These are phyloP conservation scores for Acer campestre DNA, from an alignment of 345 rosid species.

Conservation along the genomic window DNA sequence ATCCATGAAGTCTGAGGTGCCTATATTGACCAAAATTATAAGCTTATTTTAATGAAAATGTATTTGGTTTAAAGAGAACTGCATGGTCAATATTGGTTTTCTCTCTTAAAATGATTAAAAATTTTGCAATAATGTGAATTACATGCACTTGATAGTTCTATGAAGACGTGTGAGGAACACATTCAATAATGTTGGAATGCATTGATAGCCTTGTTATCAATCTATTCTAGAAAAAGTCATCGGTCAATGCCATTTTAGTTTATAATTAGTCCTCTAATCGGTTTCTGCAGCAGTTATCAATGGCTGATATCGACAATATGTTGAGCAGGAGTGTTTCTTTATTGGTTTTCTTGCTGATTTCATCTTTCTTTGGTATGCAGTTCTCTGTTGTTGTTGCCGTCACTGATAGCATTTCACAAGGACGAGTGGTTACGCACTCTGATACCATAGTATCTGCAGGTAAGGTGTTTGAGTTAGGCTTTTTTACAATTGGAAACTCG, in stretches of 20 bases:
- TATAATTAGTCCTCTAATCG: no score
- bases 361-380: background rate
- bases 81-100: background rate
- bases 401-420: background rate
- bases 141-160: background rate
- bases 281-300: no score
- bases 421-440: background rate
- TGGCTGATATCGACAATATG: background rate
- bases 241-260: no score
- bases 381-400: background rate
- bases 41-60: no score
- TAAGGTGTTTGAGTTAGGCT: constrained; percentile 32
- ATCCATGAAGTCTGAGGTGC: background rate
- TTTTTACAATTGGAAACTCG: constrained; percentile 28
- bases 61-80: background rate
- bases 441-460: constrained; percentile 15
- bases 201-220: no score
- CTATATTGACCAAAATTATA: background rate
- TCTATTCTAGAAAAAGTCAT: no score
- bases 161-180: background rate
- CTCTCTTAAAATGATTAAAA: no score
- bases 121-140: background rate
- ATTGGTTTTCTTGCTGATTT: background rate
- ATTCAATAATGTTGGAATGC: no score
- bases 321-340: background rate